Evolutionary conservation across 257 asterid genomes (phyloP).

Genomic region (Gardenia jasminoides): DNA sequence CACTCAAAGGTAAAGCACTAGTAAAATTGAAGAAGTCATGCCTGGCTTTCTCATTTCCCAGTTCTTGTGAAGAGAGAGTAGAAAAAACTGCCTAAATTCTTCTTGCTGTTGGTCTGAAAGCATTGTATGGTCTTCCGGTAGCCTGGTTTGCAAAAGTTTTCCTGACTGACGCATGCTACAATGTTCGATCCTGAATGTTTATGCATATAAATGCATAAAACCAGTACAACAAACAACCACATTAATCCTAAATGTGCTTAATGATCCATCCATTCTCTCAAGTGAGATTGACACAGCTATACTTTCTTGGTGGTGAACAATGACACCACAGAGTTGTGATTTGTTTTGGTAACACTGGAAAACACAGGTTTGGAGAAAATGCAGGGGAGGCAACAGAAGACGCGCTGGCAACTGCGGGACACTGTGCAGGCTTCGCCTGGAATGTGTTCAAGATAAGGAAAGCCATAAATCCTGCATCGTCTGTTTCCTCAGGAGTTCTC

Average conservation of each 20-base stretch:
- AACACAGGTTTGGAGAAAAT: constrained; percentile 63
- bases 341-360: neutral
- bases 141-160: neutral
- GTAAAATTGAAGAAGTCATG: neutral
- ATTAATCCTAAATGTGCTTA: neutral
- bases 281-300: neutral
- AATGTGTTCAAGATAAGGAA: constrained; percentile 73
- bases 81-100: neutral
- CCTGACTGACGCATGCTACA: neutral
- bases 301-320: neutral
- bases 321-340: neutral
- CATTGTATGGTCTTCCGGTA: neutral
- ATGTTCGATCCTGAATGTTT: neutral
- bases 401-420: constrained; percentile 70
- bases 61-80: neutral
- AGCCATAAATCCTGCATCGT: constrained; percentile 65
- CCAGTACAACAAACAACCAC: neutral
- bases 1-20: constrained; percentile 35
- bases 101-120: neutral
- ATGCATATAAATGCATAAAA: neutral
- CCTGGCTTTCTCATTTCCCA: neutral
- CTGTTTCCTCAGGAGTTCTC: constrained; percentile 39
- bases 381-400: constrained; percentile 88
- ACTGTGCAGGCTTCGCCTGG: constrained; percentile 73
- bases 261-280: neutral